These are phyloP conservation scores for Lichtheimia ramosa DNA, from an alignment of 371 early-diverging fungal genomes.

Conservation along the genomic window DNA sequence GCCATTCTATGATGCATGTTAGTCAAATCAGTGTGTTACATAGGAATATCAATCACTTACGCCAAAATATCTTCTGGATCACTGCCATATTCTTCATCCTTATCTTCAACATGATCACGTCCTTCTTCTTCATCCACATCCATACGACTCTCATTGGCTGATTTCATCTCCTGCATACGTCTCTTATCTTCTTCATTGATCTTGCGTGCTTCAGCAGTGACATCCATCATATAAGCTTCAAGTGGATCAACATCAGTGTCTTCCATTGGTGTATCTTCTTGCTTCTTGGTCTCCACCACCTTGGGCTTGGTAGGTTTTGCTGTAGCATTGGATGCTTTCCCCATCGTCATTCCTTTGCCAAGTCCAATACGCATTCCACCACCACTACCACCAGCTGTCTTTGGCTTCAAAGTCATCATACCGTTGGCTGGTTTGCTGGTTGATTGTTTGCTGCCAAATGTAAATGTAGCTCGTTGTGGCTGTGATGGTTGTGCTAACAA, in stretches of 20 bases:
- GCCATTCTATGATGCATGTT: constrained; percentile 51
- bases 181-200: constrained; percentile 67
- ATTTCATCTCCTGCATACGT: constrained; percentile 24
- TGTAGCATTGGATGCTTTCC: constrained; percentile 7
- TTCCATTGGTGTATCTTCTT: constrained; percentile 14
- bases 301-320: neutral
- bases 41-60: constrained; percentile 35
- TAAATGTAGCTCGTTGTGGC: constrained; percentile 7
- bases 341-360: constrained; percentile 24
- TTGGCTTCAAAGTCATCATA: constrained; percentile 20
- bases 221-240: constrained; percentile 87
- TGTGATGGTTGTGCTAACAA: constrained; percentile 8
- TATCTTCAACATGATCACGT: constrained; percentile 54
- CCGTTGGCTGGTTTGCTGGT: constrained; percentile 6
- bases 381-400: constrained; percentile 10
- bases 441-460: neutral
- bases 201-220: constrained; percentile 71
- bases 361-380: constrained; percentile 39
- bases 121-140: constrained; percentile 43
- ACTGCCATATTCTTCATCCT: constrained; percentile 51
- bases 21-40: neutral
- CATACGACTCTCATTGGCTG: constrained; percentile 31
- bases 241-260: constrained; percentile 62
- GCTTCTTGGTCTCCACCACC: constrained; percentile 5
- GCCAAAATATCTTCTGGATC: constrained; percentile 81